Conservation (phyloP, 2,329 filamentous ascomycete species). For the Aulographum hederae region DNA sequence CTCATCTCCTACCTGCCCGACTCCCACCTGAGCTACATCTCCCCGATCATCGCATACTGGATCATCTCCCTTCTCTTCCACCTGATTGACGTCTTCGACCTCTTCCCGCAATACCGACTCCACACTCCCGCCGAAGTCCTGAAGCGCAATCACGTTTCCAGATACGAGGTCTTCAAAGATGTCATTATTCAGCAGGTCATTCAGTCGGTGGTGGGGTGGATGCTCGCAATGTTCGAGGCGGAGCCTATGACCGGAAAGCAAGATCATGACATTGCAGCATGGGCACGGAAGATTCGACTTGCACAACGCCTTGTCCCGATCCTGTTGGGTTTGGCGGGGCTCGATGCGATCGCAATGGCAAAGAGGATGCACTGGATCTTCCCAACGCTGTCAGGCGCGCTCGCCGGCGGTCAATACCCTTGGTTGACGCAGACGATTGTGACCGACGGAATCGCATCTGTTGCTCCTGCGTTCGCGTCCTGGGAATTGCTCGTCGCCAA, state of each 20-base stretch:
- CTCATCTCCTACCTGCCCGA: conserved; percentile 67
- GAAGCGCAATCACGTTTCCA: conserved; percentile 70
- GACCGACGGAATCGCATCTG: conserved; percentile 27
- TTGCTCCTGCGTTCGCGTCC: conserved; percentile 54
- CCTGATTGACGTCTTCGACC: conserved; percentile 64
- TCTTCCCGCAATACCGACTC: conserved; percentile 79
- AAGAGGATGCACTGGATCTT: conserved; percentile 55
- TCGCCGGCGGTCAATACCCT: conserved; percentile 71
- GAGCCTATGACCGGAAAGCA: conserved; percentile 59
- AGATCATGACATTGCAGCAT: conserved; percentile 73
- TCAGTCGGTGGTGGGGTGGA: conserved; percentile 54
- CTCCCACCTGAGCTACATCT: conserved; percentile 55
- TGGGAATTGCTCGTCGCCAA: conserved; percentile 69
- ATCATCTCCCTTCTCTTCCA: conserved; percentile 71
- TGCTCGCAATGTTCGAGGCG: conserved; percentile 54
- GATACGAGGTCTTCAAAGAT: conserved; percentile 75
- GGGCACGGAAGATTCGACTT: conserved; percentile 67
- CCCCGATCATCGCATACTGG: conserved; percentile 82
- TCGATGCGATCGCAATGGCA: conserved; percentile 59
- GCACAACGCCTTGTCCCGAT: conserved; percentile 62
- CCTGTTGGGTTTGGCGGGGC: conserved; percentile 50
- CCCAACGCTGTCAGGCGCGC: conserved; percentile 53
- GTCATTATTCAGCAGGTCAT: conserved; percentile 84
- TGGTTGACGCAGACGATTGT: conserved; percentile 42
- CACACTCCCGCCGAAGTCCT: conserved; percentile 86